These are phyloP conservation scores for Fusarium coffeatum DNA, from an alignment of 2,329 filamentous ascomycete species.

Conservation along the genomic window DNA sequence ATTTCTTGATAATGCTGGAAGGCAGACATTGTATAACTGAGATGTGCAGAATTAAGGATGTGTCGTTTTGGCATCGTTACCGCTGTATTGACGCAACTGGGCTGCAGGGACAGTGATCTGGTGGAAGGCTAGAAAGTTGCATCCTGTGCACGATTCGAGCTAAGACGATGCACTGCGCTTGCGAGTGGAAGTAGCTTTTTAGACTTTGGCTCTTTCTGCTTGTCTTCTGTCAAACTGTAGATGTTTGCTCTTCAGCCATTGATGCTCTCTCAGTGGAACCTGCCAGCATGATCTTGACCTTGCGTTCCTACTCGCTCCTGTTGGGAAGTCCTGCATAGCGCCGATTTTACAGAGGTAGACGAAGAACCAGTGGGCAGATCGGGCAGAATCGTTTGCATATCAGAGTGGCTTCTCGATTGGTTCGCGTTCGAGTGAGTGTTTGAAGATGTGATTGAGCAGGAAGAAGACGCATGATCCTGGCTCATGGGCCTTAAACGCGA, in stretches of 20 bases:
- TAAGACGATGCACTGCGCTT: not conserved
- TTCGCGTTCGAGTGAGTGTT: conserved; percentile 32
- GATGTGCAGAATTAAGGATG: conserved; percentile 14
- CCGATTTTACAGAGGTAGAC: conserved; percentile 1
- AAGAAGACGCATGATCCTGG: conserved; percentile 46
- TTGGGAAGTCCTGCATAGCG: conserved; percentile 23
- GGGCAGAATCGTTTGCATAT: conserved; percentile 31
- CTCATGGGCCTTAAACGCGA: conserved; percentile 31
- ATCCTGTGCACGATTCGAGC: not conserved
- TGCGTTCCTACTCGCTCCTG: not conserved
- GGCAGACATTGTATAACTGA: conserved; percentile 33
- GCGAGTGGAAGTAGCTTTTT: not conserved
- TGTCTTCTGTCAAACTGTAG: not conserved
- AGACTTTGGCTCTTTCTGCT: not conserved
- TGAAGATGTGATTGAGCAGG: conserved; percentile 46
- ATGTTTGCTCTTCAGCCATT: not conserved
- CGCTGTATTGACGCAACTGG: not conserved
- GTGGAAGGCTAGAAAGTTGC: not conserved
- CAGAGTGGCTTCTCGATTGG: conserved; percentile 37
- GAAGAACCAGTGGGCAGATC: conserved; percentile 36
- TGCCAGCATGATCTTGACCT: not conserved
- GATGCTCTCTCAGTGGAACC: not conserved
- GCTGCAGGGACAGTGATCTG: not conserved
- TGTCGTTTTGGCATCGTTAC: conserved; percentile 18
- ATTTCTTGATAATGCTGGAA: conserved; percentile 37